A percentile compares a stretch with the other conserved stretches of the same genome.
Evolutionary conservation across 495 filamentous ascomycete species (phyloP).

Genomic region (Penicillium malachiteum): DNA sequence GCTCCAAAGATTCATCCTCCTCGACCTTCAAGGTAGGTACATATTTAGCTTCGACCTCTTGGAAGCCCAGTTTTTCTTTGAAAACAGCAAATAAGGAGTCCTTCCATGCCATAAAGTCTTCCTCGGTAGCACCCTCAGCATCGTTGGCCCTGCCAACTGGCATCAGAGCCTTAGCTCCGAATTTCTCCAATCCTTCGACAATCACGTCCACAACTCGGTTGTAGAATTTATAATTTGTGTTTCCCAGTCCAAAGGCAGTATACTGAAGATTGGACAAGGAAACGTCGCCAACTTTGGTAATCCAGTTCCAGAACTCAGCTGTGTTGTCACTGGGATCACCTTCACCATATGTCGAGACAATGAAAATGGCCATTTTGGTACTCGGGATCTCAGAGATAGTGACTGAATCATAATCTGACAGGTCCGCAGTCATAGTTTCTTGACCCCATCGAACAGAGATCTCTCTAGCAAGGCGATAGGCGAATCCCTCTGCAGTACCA

Average conservation of each 20-base stretch:
- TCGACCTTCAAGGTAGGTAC: constrained; percentile 40
- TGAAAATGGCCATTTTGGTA: constrained; percentile 47
- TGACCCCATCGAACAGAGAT: constrained; percentile 43
- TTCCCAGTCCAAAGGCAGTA: constrained; percentile 47
- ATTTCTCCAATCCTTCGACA: constrained; percentile 30
- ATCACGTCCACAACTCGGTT: constrained; percentile 47
- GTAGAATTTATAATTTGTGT: constrained; percentile 54
- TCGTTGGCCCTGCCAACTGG: constrained; percentile 46
- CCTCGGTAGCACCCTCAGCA: constrained; percentile 46
- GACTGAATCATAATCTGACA: constrained; percentile 50
- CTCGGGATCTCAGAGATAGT: constrained; percentile 38
- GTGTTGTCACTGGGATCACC: constrained; percentile 56
- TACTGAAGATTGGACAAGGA: constrained; percentile 40
- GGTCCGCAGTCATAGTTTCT: constrained; percentile 44
- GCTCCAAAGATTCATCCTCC: constrained; percentile 37
- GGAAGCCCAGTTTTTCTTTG: constrained; percentile 31
- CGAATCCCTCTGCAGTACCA: constrained; percentile 53
- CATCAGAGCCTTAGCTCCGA: constrained; percentile 40
- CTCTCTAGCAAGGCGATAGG: constrained; percentile 46
- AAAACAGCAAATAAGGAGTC: constrained; percentile 41
- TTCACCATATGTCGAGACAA: constrained; percentile 55
- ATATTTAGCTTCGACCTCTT: constrained; percentile 40
- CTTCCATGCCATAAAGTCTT: constrained; percentile 54
- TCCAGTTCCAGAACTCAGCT: constrained; percentile 45
- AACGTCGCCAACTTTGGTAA: constrained; percentile 27